These are phyloP conservation scores for Penicillium freii DNA, from an alignment of 2,329 filamentous ascomycete genomes.

Conservation along the genomic window DNA sequence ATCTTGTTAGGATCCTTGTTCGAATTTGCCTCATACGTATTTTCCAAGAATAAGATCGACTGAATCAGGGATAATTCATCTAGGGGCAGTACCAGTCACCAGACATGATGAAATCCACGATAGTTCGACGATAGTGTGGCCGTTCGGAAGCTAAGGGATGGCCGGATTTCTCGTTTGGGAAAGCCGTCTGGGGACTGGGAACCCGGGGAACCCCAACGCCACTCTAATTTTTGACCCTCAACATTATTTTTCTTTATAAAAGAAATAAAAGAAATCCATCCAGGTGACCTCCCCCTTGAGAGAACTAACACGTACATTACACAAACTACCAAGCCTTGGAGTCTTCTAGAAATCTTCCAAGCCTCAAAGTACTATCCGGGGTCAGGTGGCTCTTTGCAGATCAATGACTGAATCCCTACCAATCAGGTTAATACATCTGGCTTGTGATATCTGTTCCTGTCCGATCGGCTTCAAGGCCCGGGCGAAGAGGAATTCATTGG, in stretches of 20 bases:
- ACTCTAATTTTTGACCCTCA: conserved; percentile 1
- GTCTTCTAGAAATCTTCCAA: conserved; percentile 6
- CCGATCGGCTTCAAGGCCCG: not conserved
- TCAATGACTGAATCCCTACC: not conserved
- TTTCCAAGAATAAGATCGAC: not conserved
- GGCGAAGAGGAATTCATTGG: conserved; percentile 1
- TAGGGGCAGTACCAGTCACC: not conserved
- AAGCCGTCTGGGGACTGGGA: conserved; percentile 6
- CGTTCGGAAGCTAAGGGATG: not conserved
- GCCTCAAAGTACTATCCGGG: not conserved
- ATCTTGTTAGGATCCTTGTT: not conserved
- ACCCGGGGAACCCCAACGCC: conserved; percentile 9
- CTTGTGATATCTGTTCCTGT: conserved; percentile 2
- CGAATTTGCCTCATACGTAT: not conserved
- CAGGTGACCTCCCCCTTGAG: conserved; percentile 3
- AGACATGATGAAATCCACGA: conserved; percentile 1
- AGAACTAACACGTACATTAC: not conserved
- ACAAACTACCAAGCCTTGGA: not conserved
- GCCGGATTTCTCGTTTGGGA: conserved; percentile 12
- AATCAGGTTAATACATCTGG: not conserved
- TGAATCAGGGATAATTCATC: not conserved
- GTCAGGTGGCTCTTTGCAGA: conserved; percentile 9
- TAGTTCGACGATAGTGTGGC: not conserved
- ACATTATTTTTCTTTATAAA: not conserved
- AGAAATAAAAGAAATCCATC: not conserved